Conservation (phyloP, 2,329 filamentous ascomycete species). For the Basipetospora chlamydospora region DNA sequence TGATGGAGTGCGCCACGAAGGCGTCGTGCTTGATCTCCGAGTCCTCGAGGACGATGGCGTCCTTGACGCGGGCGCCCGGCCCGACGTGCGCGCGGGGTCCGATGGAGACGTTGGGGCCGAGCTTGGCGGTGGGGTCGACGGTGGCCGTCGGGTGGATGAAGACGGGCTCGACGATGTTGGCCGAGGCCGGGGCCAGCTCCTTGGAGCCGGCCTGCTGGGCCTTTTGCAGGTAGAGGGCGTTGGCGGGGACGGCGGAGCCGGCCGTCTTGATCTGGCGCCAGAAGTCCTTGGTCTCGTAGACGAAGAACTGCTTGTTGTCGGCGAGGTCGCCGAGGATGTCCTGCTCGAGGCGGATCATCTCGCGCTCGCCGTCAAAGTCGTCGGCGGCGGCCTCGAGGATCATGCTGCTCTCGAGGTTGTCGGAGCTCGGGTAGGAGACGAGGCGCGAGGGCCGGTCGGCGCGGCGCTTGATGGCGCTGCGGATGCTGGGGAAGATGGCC, state of each 20-base stretch:
- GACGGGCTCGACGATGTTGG: conserved; percentile 80
- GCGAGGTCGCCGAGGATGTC: conserved; percentile 92
- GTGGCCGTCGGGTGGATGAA: conserved; percentile 87
- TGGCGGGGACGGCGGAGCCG: conserved; percentile 89
- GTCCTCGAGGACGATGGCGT: conserved; percentile 90
- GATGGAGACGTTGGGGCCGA: conserved; percentile 92
- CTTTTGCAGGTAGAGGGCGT: conserved; percentile 91
- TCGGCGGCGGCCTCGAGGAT: conserved; percentile 27
- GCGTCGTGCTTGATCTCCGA: conserved; percentile 93
- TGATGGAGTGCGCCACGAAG: conserved; percentile 88
- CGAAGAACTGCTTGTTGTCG: conserved; percentile 95
- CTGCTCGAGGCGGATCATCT: conserved; percentile 89
- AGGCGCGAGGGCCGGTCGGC: conserved; percentile 71
- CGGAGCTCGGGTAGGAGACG: conserved; percentile 87
- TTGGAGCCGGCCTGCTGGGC: conserved; percentile 70
- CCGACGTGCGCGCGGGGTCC: conserved; percentile 78
- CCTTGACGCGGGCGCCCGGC: conserved; percentile 82
- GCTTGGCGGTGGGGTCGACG: conserved; percentile 88
- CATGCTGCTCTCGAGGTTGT: conserved; percentile 65
- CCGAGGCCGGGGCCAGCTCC: conserved; percentile 70
- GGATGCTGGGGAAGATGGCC: conserved; percentile 91
- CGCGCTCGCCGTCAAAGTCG: conserved; percentile 62
- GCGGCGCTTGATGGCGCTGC: conserved; percentile 86
- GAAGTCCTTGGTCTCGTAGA: conserved; percentile 97
- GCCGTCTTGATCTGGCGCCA: conserved; percentile 99